phyloP scores from a whole-genome alignment of 148 eudicot genomes.

The Spergularia bocconei region DNA sequence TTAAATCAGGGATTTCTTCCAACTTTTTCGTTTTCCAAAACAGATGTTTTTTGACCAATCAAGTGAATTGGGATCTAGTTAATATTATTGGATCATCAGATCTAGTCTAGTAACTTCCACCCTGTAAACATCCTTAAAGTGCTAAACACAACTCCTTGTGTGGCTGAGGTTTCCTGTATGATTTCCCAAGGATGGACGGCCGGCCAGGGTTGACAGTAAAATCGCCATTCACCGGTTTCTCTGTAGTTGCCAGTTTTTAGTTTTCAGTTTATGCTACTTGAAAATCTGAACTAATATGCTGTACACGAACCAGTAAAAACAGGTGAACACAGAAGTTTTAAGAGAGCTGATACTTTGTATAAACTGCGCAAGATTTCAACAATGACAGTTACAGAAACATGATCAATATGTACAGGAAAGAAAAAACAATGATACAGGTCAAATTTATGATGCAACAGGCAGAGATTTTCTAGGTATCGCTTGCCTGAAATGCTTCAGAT shows the following conservation, averaged over 20 bases:
- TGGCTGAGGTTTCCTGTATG: too few species aligned
- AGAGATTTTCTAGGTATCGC: background rate
- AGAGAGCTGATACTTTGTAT: background rate
- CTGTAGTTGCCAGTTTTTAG: too few species aligned
- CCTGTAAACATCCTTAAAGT: background rate
- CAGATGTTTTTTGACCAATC: constrained; percentile 8
- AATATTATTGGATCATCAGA: background rate
- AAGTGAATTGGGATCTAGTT: constrained; percentile 10
- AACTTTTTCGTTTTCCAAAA: constrained; percentile 19
- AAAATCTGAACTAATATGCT: too few species aligned
- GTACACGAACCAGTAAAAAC: background rate
- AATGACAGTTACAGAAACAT: background rate
- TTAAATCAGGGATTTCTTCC: constrained; percentile 10
- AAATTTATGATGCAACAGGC: constrained; percentile 7
- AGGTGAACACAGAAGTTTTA: background rate
- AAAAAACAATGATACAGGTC: background rate
- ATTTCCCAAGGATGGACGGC: too few species aligned
- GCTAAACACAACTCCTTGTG: too few species aligned
- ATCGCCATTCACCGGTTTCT: too few species aligned
- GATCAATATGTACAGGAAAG: background rate
- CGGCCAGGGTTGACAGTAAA: too few species aligned
- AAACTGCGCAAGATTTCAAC: background rate
- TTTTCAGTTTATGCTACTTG: background rate
- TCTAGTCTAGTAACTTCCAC: constrained; percentile 20
- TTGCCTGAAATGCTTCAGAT: constrained; percentile 48